Evolutionary conservation across 352 stramenopile species (phyloP).

Genomic region (Pythium dissotocum): DNA sequence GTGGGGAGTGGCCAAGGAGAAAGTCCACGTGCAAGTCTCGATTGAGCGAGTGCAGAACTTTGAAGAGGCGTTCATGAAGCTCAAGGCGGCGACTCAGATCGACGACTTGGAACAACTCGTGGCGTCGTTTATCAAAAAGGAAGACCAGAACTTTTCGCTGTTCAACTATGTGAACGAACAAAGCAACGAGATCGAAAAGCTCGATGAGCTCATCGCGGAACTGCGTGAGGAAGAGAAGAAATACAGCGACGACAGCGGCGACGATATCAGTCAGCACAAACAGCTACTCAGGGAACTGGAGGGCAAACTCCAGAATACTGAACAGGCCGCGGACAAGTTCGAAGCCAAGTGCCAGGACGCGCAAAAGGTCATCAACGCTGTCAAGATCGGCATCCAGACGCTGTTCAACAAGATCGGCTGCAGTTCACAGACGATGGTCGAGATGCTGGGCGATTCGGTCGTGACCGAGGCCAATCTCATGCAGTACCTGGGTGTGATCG

Average conservation of each 20-base stretch:
- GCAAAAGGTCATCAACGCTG: slow-evolving; percentile 86
- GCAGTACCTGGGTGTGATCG: slow-evolving; percentile 93
- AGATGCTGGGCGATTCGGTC: slow-evolving; percentile 83
- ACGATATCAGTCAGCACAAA: slow-evolving; percentile 89
- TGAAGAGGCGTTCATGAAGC: slow-evolving; percentile 95
- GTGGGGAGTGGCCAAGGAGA: slow-evolving; percentile 85
- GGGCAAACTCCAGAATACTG: slow-evolving; percentile 64
- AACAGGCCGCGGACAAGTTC: slow-evolving; percentile 88
- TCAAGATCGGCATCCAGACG: slow-evolving; percentile 84
- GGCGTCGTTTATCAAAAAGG: slow-evolving; percentile 93
- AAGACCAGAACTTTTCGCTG: slow-evolving; percentile 96
- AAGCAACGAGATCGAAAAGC: slow-evolving; percentile 92
- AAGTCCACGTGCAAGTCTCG: slow-evolving; percentile 86
- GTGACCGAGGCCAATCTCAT: slow-evolving; percentile 96
- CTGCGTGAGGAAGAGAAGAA: slow-evolving; percentile 84
- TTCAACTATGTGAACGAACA: slow-evolving; percentile 97
- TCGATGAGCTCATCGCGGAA: slow-evolving; percentile 80
- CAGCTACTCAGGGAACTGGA: slow-evolving; percentile 90
- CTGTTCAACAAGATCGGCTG: slow-evolving; percentile 85
- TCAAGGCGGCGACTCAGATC: slow-evolving; percentile 92
- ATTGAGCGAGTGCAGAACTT: slow-evolving; percentile 93
- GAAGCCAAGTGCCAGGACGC: slow-evolving; percentile 89
- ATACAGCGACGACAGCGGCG: slow-evolving; percentile 80
- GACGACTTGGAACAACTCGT: slow-evolving; percentile 92
- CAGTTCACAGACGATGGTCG: slow-evolving; percentile 76